A percentile compares a stretch with the other conserved stretches of the same genome.
These are phyloP conservation scores for Amniculicola lignicola DNA, from an alignment of 495 filamentous ascomycete species.

Conservation along the genomic window DNA sequence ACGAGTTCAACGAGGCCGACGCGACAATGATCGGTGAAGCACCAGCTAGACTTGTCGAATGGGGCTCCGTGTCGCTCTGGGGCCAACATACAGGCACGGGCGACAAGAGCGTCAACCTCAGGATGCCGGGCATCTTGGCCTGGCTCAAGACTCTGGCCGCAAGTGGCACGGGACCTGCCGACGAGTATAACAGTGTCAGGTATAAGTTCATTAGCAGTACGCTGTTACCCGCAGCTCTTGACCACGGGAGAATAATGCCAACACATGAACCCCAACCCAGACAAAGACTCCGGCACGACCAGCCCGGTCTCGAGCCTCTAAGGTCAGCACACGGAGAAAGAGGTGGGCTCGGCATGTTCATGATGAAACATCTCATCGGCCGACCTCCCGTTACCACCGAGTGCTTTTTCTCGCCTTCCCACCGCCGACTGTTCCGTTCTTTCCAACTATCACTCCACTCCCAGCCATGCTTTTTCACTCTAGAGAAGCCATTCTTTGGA, in stretches of 20 bases:
- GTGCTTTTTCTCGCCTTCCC: background rate
- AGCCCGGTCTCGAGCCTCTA: background rate
- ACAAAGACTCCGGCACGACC: background rate
- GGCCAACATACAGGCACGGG: background rate
- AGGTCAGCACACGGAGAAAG: background rate
- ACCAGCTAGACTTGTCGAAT: background rate
- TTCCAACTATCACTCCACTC: background rate
- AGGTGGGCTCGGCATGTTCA: background rate
- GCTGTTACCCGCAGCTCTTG: background rate
- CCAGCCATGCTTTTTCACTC: background rate
- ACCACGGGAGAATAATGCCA: background rate
- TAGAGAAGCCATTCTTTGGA: background rate
- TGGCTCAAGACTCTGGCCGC: background rate
- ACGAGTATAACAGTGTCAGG: background rate
- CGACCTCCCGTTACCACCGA: background rate
- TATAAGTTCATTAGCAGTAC: background rate
- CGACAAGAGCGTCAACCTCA: background rate
- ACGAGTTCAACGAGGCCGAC: background rate
- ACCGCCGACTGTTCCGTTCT: background rate
- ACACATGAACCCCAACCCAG: background rate
- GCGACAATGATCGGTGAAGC: background rate
- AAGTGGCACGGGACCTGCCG: background rate
- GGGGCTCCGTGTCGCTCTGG: background rate
- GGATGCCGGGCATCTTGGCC: background rate
- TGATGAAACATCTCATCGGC: background rate